Base-by-base conservation (phyloP, 371 early-diverging fungal genomes). In the Saksenaea vasiformis region DNA sequence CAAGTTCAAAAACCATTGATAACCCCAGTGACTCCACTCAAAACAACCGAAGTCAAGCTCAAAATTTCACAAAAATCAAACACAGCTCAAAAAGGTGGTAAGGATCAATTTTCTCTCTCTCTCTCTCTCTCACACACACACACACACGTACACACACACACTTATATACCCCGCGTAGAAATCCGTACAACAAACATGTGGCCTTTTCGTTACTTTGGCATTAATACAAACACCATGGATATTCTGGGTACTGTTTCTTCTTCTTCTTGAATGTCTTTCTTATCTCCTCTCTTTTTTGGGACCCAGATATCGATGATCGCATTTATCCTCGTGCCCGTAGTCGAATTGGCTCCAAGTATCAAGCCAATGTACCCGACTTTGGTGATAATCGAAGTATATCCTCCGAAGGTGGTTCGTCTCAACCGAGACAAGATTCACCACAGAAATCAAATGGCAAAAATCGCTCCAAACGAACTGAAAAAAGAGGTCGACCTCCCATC, bases 141-240 rank as follows among this genome's bases (percentile, higher is more conserved):
- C 26, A n/a, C 44, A 31, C 31, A 31, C 31, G 7, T 7, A 31
- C n/a, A n/a, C n/a, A n/a, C n/a, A n/a, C n/a, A n/a, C n/a, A n/a
- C n/a, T n/a, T n/a, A n/a, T n/a, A n/a, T n/a, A n/a, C n/a, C n/a
- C n/a, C n/a, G n/a, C n/a, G 11, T 47, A 63, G 58, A 66, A 54
- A 65, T 64, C 17, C 72, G 65, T 26, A 82, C 80, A 79, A 85
- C 85, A 1, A 75, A 85, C 47, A 79, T 87, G 84, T 95, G 92
- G 91, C 95, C 95, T 10, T 95, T 90, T 67, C 84, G 94, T 10
- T 95, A 95, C 64, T 93, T 93, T 81, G 94, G 93, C n/a, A 78
- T 76, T 3, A 84, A 92, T 64, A 87, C 90, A 3, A 82, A 90
- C 36, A 73, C 88, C 24, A 78, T 83, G 15, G 91, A 89, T 41